Evolutionary conservation across 2,329 filamentous ascomycete genomes (phyloP), one percentile per base, ranked within the genome.

Genomic region (Aureobasidium uvarum): DNA sequence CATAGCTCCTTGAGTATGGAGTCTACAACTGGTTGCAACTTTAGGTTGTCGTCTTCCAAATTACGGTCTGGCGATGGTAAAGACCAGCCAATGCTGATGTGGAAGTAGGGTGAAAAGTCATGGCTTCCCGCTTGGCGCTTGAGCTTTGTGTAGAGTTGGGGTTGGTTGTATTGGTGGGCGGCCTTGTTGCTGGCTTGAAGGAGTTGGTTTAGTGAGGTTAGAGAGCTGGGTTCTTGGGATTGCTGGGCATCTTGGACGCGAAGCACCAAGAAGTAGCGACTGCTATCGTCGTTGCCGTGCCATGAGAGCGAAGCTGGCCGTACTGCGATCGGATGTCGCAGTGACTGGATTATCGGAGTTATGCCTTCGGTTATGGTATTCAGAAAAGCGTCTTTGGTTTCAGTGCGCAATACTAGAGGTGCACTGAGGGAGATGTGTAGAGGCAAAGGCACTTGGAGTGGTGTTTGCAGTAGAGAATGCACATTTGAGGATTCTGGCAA

Each of bases 341-440:
- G 25, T 18, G 63, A 51, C 5, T 43, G 41, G 76, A 41, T 36
- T 10, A 68, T n/a, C 14, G 48, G 31, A 1, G 28, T 58, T 8
- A 65, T 36, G n/a, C 28, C 38, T 16, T 56, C 33, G 41, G 78
- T 74, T 5, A 96, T 74, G 0, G 77, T 76, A 5, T 83, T 77
- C 5, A 89, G 79, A 73, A 96, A 97, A 0, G 69, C 70, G 33
- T 89, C 85, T 70, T 91, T 91, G 68, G 89, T 83, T n/a, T 87
- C 82, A 0, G 90, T 92, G 55, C 81, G 80, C 38, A 99, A 85
- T 14, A 87, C 84, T 59, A 98, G 80, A 0, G 95, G 89, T 6
- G 91, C 84, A 8, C 95, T 98, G 7, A 99, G 83, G 70, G 92
- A 96, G 72, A 99, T 87, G 77, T 99, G 95, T 54, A 99, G 82